phyloP scores from a whole-genome alignment of 2,329 filamentous ascomycete genomes.

The Apiospora koreana region DNA sequence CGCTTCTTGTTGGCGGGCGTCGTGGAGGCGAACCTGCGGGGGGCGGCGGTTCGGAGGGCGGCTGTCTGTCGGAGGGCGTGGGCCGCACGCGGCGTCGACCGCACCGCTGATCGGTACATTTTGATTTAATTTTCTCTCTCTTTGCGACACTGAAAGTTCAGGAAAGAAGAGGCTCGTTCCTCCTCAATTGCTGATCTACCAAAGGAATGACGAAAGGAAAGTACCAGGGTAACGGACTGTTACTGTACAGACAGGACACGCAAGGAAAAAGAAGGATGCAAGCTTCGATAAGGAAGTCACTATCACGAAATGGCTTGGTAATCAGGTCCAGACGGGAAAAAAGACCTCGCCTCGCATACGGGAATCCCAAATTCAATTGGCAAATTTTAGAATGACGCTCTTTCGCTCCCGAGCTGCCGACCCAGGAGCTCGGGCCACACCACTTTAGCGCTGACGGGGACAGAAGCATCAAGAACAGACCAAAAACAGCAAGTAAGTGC shows the following conservation, averaged over 20 bases:
- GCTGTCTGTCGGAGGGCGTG: constrained; percentile 42
- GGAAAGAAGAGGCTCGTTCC: neutral
- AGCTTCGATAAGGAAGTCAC: neutral
- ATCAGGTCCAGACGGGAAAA: neutral
- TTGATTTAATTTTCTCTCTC: neutral
- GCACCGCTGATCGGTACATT: constrained; percentile 57
- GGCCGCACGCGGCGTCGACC: constrained; percentile 48
- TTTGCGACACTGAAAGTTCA: neutral
- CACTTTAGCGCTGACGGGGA: neutral
- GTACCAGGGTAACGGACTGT: neutral
- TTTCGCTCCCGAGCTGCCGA: constrained; percentile 3
- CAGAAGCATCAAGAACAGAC: neutral
- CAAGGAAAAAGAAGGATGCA: neutral
- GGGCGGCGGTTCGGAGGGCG: constrained; percentile 31
- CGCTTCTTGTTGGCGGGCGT: constrained; percentile 65
- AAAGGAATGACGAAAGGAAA: constrained; percentile 8
- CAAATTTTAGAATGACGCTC: constrained; percentile 5
- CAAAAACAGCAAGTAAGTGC: neutral
- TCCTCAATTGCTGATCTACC: neutral
- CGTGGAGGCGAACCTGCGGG: constrained; percentile 56
- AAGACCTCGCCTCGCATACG: neutral
- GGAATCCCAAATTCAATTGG: neutral
- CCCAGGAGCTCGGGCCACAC: neutral
- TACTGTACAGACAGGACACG: neutral
- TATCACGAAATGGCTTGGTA: constrained; percentile 2